A percentile compares a stretch with the other conserved stretches of the same genome.
Evolutionary conservation across 768 basidiomycete genomes (phyloP).

Genomic region (Lactifluus subvellereus): DNA sequence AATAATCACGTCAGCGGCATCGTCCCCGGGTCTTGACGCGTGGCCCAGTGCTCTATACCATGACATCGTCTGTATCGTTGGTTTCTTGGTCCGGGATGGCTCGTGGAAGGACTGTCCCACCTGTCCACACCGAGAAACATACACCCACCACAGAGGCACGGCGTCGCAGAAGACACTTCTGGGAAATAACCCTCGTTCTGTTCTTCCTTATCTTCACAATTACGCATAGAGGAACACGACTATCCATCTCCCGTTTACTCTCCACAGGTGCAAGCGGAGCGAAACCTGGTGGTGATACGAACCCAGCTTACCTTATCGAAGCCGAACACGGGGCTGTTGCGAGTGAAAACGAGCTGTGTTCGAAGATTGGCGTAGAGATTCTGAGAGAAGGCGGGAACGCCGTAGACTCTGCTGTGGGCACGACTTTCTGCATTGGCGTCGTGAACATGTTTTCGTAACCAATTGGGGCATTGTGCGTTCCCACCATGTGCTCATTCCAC

Average conservation of each 20-base stretch:
- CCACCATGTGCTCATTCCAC: conserved; percentile 10
- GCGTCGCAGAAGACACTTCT: not conserved
- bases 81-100: not conserved
- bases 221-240: not conserved
- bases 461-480: conserved; percentile 5
- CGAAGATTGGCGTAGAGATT: conserved; percentile 72
- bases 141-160: not conserved
- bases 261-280: not conserved
- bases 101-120: not conserved
- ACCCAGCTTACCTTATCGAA: conserved; percentile 51
- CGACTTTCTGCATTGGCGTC: conserved; percentile 73
- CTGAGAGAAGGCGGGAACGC: conserved; percentile 85
- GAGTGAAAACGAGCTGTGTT: conserved; percentile 81
- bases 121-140: not conserved
- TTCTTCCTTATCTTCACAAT: not conserved
- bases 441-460: conserved; percentile 89
- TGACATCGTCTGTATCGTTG: not conserved
- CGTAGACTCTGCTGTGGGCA: conserved; percentile 78
- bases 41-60: not conserved
- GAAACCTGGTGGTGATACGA: conserved; percentile 15
- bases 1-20: not conserved
- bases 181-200: not conserved
- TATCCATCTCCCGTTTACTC: conserved; percentile 6
- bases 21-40: not conserved
- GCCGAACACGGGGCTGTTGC: conserved; percentile 84